Evolutionary conservation across 805 yeast species (phyloP).

Genomic region (Huiozyma naganishii): DNA sequence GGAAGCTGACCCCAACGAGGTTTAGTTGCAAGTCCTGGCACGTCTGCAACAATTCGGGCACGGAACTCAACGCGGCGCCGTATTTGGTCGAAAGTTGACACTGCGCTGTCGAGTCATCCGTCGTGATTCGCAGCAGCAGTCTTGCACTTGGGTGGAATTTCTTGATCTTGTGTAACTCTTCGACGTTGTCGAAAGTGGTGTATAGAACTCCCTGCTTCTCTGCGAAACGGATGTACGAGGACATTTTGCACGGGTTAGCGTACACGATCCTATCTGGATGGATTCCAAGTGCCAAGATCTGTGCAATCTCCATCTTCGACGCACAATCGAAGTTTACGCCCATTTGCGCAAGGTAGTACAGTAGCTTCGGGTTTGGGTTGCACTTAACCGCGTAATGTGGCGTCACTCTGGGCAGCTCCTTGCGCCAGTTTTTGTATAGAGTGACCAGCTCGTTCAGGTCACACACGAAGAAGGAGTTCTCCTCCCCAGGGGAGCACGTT

Average conservation of each 20-base stretch:
- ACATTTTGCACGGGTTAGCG: slow-evolving; percentile 92
- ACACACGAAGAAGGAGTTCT: slow-evolving; percentile 80
- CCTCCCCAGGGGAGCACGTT: slow-evolving; percentile 61
- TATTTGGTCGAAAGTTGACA: slow-evolving; percentile 82
- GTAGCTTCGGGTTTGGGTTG: slow-evolving; percentile 58
- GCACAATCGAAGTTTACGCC: slow-evolving; percentile 92
- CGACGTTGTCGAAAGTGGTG: slow-evolving; percentile 84
- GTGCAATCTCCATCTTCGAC: slow-evolving; percentile 70
- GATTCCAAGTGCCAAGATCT: slow-evolving; percentile 51
- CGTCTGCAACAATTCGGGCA: slow-evolving; percentile 42
- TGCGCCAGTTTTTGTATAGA: slow-evolving; percentile 53
- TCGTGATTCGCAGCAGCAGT: slow-evolving; percentile 68
- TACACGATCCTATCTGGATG: slow-evolving; percentile 61
- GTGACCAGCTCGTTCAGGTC: slow-evolving; percentile 66
- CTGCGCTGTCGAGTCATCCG: slow-evolving; percentile 81
- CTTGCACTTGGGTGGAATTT: slow-evolving; percentile 58
- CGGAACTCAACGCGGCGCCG: slow-evolving; percentile 60
- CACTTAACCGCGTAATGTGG: slow-evolving; percentile 96
- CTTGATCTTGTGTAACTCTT: slow-evolving; percentile 68
- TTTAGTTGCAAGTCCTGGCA: slow-evolving; percentile 54
- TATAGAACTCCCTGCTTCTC: slow-evolving; percentile 41
- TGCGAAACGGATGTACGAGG: slow-evolving; percentile 70
- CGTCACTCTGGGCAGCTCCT: slow-evolving; percentile 55
- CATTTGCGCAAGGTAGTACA: slow-evolving; percentile 43
- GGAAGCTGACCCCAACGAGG: slow-evolving; percentile 85